Evolutionary conservation across 2,329 filamentous ascomycete genomes (phyloP), one percentile per base, ranked within the genome.

Genomic region (Stemphylium vesicarium): DNA sequence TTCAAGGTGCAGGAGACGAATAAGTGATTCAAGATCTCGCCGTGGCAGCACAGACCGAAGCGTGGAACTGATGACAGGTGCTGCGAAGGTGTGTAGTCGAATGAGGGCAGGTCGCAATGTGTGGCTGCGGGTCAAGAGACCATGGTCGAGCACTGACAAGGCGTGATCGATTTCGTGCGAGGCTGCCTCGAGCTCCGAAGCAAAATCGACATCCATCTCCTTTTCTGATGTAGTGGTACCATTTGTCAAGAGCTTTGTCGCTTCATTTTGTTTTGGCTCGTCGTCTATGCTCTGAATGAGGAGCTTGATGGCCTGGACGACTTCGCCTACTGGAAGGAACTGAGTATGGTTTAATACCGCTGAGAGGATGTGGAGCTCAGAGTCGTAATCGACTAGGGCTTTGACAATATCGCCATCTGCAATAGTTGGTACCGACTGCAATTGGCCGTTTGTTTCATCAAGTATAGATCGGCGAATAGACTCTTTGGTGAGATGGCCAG

Each of bases 1-100:
- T 75, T 93, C 89, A 60, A 88, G 82, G 51, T 90, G 86, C 26
- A 94, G 80, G 5, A 92, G 80, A 62, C 89, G 84, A 63, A 93
- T 88, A 48, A 94, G 81, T 32, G 87, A 86, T 10, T 91, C 79
- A 20, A 89, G 85, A 63, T 93, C 88, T 59, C 88, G 83, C 2
- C 85, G 86, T 42, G 83, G 82, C 56, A 91, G 84, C 24, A 82
- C 83, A 10, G 81, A 79, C 36, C 88, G 86, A 39, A 94, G 81
- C 3, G 85, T 84, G 48, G 83, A 81, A 41, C 89, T 84, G 37
- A 90, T 87, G 1, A 81, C 76, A 0, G 80, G 66, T 4, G 82
- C 77, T 4, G 89, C 85, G 61, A 89, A 89, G 18, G 82, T 82
- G 70, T 86, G 87, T 4, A 94, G 82, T 68, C 89, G 89, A 44